Conservation (phyloP, 495 filamentous ascomycete species). For the Trichocladium antarcticum region DNA sequence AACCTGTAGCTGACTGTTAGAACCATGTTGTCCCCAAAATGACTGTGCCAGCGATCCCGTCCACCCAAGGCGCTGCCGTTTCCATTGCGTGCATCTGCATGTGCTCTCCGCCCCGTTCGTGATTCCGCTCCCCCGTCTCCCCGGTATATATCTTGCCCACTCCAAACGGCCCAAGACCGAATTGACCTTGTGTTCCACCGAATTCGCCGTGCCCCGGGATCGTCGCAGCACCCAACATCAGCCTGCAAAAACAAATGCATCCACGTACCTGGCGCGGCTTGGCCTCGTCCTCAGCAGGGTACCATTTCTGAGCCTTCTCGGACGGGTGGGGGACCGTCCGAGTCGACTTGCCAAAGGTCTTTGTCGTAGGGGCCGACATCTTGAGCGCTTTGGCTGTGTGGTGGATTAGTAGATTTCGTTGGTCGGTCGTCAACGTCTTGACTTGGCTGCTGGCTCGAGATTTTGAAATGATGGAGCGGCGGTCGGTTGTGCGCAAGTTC, state of each 20-base stretch:
- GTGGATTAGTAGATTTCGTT: constrained; percentile 30
- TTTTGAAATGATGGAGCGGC: constrained; percentile 29
- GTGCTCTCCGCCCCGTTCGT: background rate
- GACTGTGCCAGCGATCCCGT: background rate
- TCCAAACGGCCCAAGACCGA: constrained; percentile 5
- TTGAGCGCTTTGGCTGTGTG: constrained; percentile 38
- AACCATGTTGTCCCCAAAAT: background rate
- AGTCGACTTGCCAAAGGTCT: constrained; percentile 96
- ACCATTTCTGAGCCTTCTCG: constrained; percentile 98
- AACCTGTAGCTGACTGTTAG: constrained; percentile 47
- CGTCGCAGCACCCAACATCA: constrained; percentile 4
- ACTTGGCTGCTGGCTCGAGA: constrained; percentile 26
- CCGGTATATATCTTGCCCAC: background rate
- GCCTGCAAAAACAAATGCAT: constrained; percentile 15
- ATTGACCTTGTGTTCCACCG: constrained; percentile 9
- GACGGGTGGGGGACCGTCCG: constrained; percentile 70
- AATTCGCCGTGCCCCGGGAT: constrained; percentile 5
- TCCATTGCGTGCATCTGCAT: background rate
- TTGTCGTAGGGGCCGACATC: constrained; percentile 65
- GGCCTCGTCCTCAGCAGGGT: constrained; percentile 88
- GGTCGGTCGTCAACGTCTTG: constrained; percentile 27
- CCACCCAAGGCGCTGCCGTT: background rate
- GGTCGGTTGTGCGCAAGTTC: constrained; percentile 27
- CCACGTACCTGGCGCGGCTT: constrained; percentile 82
- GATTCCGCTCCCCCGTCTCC: background rate